phyloP scores from a whole-genome alignment of 2,329 filamentous ascomycete species.

The Calonectria leucothoes region DNA sequence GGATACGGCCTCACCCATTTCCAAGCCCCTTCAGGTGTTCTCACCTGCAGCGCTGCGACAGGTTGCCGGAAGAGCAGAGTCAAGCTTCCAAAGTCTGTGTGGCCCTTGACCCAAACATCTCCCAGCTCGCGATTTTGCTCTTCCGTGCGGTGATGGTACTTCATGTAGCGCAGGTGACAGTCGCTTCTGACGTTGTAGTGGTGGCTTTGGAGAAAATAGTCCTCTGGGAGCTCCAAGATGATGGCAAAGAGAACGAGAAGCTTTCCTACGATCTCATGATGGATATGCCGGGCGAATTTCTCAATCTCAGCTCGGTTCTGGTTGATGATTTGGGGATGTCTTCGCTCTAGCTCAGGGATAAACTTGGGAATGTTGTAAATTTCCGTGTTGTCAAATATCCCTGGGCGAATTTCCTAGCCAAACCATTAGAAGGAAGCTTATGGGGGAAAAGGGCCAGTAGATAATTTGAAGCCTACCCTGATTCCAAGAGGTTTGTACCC shows the following conservation, averaged over 20 bases:
- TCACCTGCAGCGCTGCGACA: slow-evolving; percentile 65
- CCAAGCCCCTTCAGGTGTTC: slow-evolving; percentile 57
- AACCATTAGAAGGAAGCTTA: not conserved
- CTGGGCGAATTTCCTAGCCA: not conserved
- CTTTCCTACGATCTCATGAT: not conserved
- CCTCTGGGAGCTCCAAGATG: slow-evolving; percentile 62
- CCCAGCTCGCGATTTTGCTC: slow-evolving; percentile 58
- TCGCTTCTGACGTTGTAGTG: slow-evolving; percentile 66
- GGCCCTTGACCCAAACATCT: slow-evolving; percentile 57
- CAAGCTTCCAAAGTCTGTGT: slow-evolving; percentile 67
- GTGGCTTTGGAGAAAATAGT: slow-evolving; percentile 64
- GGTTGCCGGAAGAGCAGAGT: slow-evolving; percentile 70
- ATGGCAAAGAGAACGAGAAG: not conserved
- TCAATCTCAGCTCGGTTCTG: not conserved
- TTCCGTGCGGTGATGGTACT: slow-evolving; percentile 60
- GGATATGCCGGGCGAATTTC: not conserved
- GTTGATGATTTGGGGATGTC: not conserved
- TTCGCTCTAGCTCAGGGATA: not conserved
- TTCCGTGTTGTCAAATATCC: not conserved
- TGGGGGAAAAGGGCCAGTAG: no score
- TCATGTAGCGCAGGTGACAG: slow-evolving; percentile 71
- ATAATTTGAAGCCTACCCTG: slow-evolving; percentile 17
- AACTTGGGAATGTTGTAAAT: not conserved
- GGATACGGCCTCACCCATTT: slow-evolving; percentile 60
- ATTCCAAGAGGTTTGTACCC: slow-evolving; percentile 62